Percentiles rank a stretch among this genome's conserved stretches.
phyloP scores from a whole-genome alignment of 106 monocot species.

The Posidonia australis region DNA sequence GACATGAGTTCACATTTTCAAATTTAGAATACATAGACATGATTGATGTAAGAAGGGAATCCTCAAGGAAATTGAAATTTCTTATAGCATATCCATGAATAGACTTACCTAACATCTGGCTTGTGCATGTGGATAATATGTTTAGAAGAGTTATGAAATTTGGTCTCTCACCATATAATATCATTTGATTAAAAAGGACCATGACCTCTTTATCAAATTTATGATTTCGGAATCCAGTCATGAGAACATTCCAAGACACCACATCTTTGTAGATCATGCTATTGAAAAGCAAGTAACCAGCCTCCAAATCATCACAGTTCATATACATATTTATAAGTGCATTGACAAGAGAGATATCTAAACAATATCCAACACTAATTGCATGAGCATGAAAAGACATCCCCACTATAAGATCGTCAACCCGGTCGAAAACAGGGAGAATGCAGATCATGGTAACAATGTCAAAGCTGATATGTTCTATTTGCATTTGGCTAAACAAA shows the following conservation, averaged over 20 bases:
- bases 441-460: conserved; percentile 49
- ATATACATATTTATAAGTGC: conserved; percentile 63
- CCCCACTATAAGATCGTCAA: conserved; percentile 22
- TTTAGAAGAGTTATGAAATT: conserved; percentile 50
- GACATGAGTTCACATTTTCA: conserved; percentile 26
- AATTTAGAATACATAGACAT: conserved; percentile 58
- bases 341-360: conserved; percentile 40
- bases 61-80: conserved; percentile 27
- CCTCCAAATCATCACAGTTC: conserved; percentile 24
- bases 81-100: conserved; percentile 45
- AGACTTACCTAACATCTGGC: conserved; percentile 35
- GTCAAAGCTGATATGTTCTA: conserved; percentile 32
- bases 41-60: conserved; percentile 38
- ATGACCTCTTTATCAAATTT: conserved; percentile 23
- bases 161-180: conserved; percentile 18
- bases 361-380: conserved; percentile 36
- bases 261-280: conserved; percentile 19
- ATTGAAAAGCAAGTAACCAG: conserved; percentile 27
- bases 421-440: conserved; percentile 19
- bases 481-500: conserved; percentile 26
- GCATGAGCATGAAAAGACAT: conserved; percentile 38
- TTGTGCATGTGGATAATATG: conserved; percentile 34
- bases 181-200: conserved; percentile 33
- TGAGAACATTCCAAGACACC: conserved; percentile 53
- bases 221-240: conserved; percentile 48